Base-by-base conservation (phyloP, 306 rosid genomes). In the Crataegus laevigata region DNA sequence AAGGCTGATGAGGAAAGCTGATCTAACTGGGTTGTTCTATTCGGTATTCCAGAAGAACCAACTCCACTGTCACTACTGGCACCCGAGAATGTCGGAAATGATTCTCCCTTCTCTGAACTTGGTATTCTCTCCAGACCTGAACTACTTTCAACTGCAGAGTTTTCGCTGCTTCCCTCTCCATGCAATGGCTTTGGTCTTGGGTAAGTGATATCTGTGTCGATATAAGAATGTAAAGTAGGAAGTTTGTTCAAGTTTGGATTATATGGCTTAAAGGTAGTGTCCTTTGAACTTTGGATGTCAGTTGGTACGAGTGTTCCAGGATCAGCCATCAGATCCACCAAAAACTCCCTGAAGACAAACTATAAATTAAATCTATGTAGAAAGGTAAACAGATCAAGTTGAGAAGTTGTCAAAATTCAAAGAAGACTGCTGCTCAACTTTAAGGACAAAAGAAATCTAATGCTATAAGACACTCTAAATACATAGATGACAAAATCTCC, bases 251-350 rank as follows among this genome's bases (percentile, higher is more conserved):
- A 81, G 69, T 85, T 89, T 40, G 88, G 92, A 83, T 87, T 87
- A 78, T 73, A 84, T 58, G 94, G 78, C 85, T 78, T 90, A 42
- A 82, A 76, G 69, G 79, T 70, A 67, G 80, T 77, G 52, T 90
- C 99, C 72, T 82, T 89, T 63, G 86, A 81, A 78, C 67, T 96
- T 81, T 81, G 86, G 79, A 83, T 77, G 78, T 96, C 99, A 78
- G 91, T 89, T 43, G 99, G 99, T 77, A 96, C 81, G 71, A 96
- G 93, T 19, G 93, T 89, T 81, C 99, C 99, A 69, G 99, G 99
- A 73, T 91, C 98, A 79, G 91, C 97, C 99, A 96, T 96, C 79
- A 96, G 93, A 88, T 96, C 99, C 87, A 96, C 97, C 88, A 96
- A 85, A 89, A 87, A 96, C 86, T 96, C 99, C 92, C 99, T 96